Conservation (phyloP, 2,329 filamentous ascomycete species). For the Calonectria pseudoturangicola region DNA sequence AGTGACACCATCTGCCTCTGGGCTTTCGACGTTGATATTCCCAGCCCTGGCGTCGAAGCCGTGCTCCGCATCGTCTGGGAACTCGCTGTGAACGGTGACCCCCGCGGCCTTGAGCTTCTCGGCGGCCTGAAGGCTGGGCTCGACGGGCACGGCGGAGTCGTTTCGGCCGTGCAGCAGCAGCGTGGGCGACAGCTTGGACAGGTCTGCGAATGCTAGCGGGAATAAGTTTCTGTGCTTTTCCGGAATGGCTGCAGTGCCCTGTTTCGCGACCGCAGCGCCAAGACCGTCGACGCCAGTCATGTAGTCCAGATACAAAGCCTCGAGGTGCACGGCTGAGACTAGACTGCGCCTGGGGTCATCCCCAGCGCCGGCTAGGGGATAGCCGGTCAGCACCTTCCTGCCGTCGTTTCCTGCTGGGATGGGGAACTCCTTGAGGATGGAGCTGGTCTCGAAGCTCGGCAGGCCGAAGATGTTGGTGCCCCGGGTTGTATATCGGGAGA, state of each 20-base stretch:
- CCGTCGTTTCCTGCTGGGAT: constrained; percentile 21
- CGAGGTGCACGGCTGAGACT: constrained; percentile 45
- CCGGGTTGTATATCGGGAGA: constrained; percentile 41
- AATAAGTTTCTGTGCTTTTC: constrained; percentile 42
- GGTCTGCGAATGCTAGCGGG: constrained; percentile 42
- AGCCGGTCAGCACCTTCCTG: constrained; percentile 37
- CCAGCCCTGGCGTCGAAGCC: constrained; percentile 45
- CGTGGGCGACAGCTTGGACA: constrained; percentile 42
- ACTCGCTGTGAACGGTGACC: constrained; percentile 38
- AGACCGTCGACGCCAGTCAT: constrained; percentile 45
- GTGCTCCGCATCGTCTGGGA: constrained; percentile 48
- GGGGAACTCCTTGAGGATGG: constrained; percentile 43
- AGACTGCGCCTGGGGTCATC: constrained; percentile 33
- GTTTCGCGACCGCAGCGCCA: constrained; percentile 27
- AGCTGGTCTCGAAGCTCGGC: constrained; percentile 37
- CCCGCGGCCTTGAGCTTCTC: constrained; percentile 44
- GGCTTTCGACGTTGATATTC: constrained; percentile 43
- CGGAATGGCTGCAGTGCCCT: constrained; percentile 39
- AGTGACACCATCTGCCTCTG: constrained; percentile 9
- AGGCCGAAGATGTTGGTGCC: constrained; percentile 42
- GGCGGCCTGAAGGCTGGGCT: constrained; percentile 44
- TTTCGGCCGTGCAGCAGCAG: constrained; percentile 47
- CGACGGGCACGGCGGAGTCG: constrained; percentile 48
- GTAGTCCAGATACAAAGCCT: constrained; percentile 49
- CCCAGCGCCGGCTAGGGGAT: neutral